These are phyloP conservation scores for Syncephalastrum racemosum DNA, from an alignment of 371 early-diverging fungal species.

Conservation along the genomic window DNA sequence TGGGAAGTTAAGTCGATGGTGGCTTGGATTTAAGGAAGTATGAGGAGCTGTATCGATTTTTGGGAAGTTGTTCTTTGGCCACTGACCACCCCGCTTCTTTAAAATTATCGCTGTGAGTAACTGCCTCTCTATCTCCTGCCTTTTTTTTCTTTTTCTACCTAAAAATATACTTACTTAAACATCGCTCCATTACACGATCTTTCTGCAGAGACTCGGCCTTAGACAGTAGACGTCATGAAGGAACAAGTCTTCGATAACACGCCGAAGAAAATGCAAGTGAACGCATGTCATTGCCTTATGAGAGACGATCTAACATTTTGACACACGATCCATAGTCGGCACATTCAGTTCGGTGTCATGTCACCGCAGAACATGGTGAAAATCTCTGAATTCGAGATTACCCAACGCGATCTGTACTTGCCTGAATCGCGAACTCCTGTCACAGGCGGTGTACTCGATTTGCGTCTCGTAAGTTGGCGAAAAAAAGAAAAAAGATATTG, in stretches of 20 bases:
- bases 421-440: slow-evolving; percentile 78
- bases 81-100: no score
- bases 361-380: slow-evolving; percentile 83
- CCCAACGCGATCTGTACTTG: slow-evolving; percentile 91
- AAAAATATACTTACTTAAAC: no score
- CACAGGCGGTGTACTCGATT: slow-evolving; percentile 88
- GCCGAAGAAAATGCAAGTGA: slow-evolving; percentile 76
- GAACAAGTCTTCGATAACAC: slow-evolving; percentile 77
- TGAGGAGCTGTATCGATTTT: no score
- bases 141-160: no score
- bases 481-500: no score
- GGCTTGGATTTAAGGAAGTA: no score
- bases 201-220: no score
- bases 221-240: slow-evolving; percentile 56
- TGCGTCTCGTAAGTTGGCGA: slow-evolving; percentile 70
- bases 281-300: slow-evolving; percentile 8
- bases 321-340: slow-evolving; percentile 53
- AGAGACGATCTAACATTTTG: background rate
- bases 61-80: no score
- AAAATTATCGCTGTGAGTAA: no score
- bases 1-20: no score
- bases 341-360: slow-evolving; percentile 90
- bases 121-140: no score
- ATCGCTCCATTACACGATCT: no score
- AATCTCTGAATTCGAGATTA: slow-evolving; percentile 87